phyloP scores from a whole-genome alignment of 306 rosid species.

The Prinsepia uniflora region DNA sequence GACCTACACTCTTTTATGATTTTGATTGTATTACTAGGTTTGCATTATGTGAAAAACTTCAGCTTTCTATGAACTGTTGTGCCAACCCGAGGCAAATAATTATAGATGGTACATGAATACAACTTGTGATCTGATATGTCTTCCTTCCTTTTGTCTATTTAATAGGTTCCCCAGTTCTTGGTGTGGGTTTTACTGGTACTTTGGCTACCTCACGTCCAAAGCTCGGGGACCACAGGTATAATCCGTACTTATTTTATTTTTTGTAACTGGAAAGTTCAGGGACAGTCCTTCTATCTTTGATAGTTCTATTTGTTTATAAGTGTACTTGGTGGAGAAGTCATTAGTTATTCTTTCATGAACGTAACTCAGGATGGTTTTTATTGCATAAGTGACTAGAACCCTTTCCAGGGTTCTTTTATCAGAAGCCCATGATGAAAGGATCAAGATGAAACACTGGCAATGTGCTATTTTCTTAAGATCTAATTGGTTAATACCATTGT shows the following conservation, averaged over 20 bases:
- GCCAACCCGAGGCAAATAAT: not conserved
- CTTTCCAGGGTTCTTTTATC: not conserved
- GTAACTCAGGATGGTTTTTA: not conserved
- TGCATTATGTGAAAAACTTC: not conserved
- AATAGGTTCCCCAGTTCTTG: conserved; percentile 78
- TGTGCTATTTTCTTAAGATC: not conserved
- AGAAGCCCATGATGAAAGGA: not conserved
- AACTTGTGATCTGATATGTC: conserved; percentile 14
- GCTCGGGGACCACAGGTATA: conserved; percentile 79
- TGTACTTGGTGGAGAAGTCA: not conserved
- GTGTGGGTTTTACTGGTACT: conserved; percentile 86
- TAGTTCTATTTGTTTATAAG: not conserved
- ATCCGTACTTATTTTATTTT: not conserved
- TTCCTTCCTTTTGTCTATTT: conserved; percentile 18
- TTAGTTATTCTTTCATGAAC: not conserved
- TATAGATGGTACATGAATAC: not conserved
- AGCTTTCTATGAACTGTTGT: not conserved
- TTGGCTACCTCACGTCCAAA: conserved; percentile 63
- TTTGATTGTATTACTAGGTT: not conserved
- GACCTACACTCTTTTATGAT: not conserved
- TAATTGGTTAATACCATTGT: not conserved
- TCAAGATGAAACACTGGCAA: not conserved
- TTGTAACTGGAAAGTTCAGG: conserved; percentile 9
- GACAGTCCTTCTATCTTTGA: not conserved
- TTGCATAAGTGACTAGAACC: not conserved